Evolutionary conservation across 1,284 basidiomycete species (phyloP).

Genomic region (Trametes versicolor): DNA sequence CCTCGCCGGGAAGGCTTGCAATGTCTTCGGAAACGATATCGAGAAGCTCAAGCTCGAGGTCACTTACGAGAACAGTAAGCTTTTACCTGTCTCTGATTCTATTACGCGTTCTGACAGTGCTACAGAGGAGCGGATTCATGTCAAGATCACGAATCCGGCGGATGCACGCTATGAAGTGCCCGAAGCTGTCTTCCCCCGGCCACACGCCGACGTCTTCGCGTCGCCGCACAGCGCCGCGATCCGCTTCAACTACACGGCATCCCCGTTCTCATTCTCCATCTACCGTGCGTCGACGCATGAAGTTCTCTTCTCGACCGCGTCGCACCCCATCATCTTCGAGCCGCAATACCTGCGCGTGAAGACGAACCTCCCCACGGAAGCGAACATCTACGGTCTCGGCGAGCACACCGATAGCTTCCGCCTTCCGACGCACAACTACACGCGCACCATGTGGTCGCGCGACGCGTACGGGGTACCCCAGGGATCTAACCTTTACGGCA

Average conservation of each 20-base stretch:
- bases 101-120: neutral
- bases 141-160: slow-evolving; percentile 75
- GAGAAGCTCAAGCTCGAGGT: slow-evolving; percentile 60
- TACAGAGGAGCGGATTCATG: slow-evolving; percentile 69
- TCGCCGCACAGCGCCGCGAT: slow-evolving; percentile 52
- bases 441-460: slow-evolving; percentile 74
- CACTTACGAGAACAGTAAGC: slow-evolving; percentile 65
- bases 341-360: slow-evolving; percentile 82
- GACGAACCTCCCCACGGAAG: slow-evolving; percentile 59
- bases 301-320: slow-evolving; percentile 74
- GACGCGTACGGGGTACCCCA: slow-evolving; percentile 66
- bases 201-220: slow-evolving; percentile 46
- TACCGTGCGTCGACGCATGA: slow-evolving; percentile 63
- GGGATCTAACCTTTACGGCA: slow-evolving; percentile 71
- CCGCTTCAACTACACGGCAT: slow-evolving; percentile 71
- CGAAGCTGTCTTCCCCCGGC: slow-evolving; percentile 70
- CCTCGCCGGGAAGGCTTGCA: slow-evolving; percentile 65
- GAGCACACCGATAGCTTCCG: slow-evolving; percentile 78
- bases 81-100: neutral
- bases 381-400: slow-evolving; percentile 84
- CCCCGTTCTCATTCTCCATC: slow-evolving; percentile 80
- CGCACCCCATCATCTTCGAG: slow-evolving; percentile 75
- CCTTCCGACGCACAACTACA: slow-evolving; percentile 67
- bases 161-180: slow-evolving; percentile 74
- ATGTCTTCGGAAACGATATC: slow-evolving; percentile 72